phyloP scores from a whole-genome alignment of 2,329 filamentous ascomycete species.

The Biscogniauxia marginata region DNA sequence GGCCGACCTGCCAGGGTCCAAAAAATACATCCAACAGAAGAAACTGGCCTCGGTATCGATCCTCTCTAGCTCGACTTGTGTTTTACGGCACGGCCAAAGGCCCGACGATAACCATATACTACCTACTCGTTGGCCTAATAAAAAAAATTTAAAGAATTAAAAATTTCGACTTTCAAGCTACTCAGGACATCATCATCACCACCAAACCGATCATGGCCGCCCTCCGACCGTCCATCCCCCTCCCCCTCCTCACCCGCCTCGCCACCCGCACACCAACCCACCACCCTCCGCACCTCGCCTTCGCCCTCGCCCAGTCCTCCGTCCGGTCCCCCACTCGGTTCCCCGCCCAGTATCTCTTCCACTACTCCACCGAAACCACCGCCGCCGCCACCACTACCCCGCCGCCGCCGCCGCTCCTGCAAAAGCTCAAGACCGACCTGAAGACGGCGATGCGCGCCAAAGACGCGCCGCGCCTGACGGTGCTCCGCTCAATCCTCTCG shows the following conservation, averaged over 20 bases:
- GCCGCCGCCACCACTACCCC: slow-evolving; percentile 24
- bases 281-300: slow-evolving; percentile 18
- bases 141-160: too few species aligned
- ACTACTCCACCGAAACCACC: slow-evolving; percentile 17
- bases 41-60: not conserved
- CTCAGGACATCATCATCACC: not conserved
- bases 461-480: slow-evolving; percentile 62
- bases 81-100: too few species aligned
- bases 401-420: slow-evolving; percentile 45
- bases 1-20: not conserved
- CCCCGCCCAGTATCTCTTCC: slow-evolving; percentile 11
- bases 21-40: not conserved
- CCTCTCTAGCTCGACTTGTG: not conserved
- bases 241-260: slow-evolving; percentile 25
- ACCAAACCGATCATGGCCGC: slow-evolving; percentile 21
- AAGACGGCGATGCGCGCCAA: slow-evolving; percentile 67
- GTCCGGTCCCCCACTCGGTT: slow-evolving; percentile 11
- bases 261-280: slow-evolving; percentile 22
- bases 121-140: too few species aligned
- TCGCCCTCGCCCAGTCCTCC: not conserved
- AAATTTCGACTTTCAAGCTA: not conserved
- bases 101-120: too few species aligned
- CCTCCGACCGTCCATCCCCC: slow-evolving; percentile 23
- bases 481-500: slow-evolving; percentile 67
- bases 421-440: slow-evolving; percentile 58